phyloP scores from a whole-genome alignment of 2,329 filamentous ascomycete genomes.

The Mollisiaceae sp. region DNA sequence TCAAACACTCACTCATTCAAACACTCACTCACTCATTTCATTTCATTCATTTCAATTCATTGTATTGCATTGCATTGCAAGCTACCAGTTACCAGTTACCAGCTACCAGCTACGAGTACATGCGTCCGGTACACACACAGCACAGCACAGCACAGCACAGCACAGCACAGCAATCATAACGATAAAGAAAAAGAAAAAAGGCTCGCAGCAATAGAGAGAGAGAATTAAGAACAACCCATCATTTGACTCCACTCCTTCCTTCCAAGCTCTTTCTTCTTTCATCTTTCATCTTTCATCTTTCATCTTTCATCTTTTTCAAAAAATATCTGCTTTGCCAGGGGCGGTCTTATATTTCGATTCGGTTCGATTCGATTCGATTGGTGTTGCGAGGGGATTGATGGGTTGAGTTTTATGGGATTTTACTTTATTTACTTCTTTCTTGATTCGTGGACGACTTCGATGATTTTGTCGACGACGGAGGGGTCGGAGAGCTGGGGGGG shows the following conservation, averaged over 20 bases:
- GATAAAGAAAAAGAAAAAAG: not conserved
- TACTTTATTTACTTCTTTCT: slow-evolving; percentile 36
- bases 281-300: not conserved
- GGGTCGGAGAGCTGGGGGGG: slow-evolving; percentile 79
- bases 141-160: not conserved
- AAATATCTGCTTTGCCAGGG: not conserved
- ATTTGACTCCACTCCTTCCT: no score
- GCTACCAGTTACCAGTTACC: no score
- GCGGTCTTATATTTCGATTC: no score
- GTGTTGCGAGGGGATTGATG: no score
- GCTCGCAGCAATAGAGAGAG: no score
- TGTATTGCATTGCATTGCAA: no score
- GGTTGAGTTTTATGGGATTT: not conserved
- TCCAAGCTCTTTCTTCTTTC: not conserved
- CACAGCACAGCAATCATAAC: not conserved
- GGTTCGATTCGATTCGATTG: no score
- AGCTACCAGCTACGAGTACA: not conserved
- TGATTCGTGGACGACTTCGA: slow-evolving; percentile 64
- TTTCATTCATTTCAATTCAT: no score
- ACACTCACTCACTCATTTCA: no score
- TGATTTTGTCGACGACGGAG: slow-evolving; percentile 86
- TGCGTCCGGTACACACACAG: not conserved
- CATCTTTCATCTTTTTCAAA: no score
- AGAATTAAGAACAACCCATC: no score
- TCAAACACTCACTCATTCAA: no score